phyloP scores from a whole-genome alignment of 2,329 filamentous ascomycete genomes.

The Lachnellula suecica region DNA sequence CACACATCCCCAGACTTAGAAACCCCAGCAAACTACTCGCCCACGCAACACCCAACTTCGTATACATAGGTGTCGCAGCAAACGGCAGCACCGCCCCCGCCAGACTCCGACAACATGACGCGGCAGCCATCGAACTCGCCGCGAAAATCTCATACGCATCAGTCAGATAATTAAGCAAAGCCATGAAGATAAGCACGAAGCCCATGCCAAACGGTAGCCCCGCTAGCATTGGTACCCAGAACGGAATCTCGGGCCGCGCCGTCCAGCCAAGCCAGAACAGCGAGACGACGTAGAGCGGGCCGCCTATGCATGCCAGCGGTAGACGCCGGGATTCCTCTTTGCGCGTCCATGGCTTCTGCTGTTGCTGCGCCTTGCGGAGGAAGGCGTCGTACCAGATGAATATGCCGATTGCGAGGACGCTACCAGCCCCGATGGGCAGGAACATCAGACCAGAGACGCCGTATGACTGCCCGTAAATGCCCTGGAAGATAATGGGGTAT shows the following conservation, averaged over 20 bases:
- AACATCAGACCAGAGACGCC: conserved; percentile 61
- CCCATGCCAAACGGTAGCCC: conserved; percentile 54
- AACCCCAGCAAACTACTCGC: conserved; percentile 50
- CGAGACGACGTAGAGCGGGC: conserved; percentile 42
- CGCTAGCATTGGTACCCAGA: conserved; percentile 55
- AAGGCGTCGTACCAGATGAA: conserved; percentile 53
- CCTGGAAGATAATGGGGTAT: conserved; percentile 62
- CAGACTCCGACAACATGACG: conserved; percentile 37
- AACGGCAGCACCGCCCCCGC: conserved; percentile 47
- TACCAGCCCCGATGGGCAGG: conserved; percentile 50
- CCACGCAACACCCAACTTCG: conserved; percentile 42
- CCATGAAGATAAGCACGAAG: conserved; percentile 57
- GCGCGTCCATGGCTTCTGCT: conserved; percentile 44
- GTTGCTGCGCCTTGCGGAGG: conserved; percentile 48
- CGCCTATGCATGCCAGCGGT: conserved; percentile 48
- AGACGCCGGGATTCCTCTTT: conserved; percentile 51
- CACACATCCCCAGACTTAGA: conserved; percentile 45
- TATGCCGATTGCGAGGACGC: conserved; percentile 48
- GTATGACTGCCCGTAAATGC: conserved; percentile 57
- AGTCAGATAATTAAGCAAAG: conserved; percentile 59
- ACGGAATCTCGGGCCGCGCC: conserved; percentile 48
- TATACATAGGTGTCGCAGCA: conserved; percentile 46
- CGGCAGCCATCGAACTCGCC: conserved; percentile 51
- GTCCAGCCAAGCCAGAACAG: conserved; percentile 62
- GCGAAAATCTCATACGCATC: conserved; percentile 58